These are phyloP conservation scores for Discostella stelligera DNA, from an alignment of 352 stramenopile species.

Conservation along the genomic window DNA sequence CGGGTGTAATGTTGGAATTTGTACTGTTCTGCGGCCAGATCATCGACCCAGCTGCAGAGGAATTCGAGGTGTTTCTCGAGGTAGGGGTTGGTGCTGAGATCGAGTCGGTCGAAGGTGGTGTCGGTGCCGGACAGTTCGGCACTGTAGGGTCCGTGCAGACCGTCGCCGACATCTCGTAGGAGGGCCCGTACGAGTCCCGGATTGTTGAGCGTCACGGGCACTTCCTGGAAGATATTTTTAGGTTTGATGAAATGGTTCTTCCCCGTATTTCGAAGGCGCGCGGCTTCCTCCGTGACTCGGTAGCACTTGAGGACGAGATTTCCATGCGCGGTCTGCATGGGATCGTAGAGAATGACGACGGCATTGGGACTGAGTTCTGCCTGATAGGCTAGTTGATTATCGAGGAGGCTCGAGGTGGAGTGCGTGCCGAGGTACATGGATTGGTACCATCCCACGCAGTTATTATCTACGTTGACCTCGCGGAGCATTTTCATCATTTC, in stretches of 20 bases:
- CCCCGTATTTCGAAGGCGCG: conserved; percentile 51
- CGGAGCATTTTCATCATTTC: conserved; percentile 99
- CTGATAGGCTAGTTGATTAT: conserved; percentile 96
- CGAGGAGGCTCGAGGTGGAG: conserved; percentile 90
- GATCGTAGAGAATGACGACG: conserved; percentile 98
- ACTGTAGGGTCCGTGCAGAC: conserved; percentile 41
- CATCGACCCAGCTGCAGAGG: conserved; percentile 95
- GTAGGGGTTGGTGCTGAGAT: conserved; percentile 94
- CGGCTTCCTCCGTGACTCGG: conserved; percentile 86
- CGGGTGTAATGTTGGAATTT: conserved; percentile 82
- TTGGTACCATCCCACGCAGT: conserved; percentile 98
- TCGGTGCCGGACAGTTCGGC: conserved; percentile 55
- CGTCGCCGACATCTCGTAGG: conserved; percentile 87
- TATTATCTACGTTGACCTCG: conserved; percentile 98
- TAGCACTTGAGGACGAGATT: conserved; percentile 93
- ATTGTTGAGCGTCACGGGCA: conserved; percentile 95
- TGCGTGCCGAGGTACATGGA: conserved; percentile 96
- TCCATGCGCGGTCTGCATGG: conserved; percentile 92
- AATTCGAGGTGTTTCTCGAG: conserved; percentile 98
- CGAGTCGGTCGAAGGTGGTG: conserved; percentile 92
- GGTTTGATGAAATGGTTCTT: conserved; percentile 89
- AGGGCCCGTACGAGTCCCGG: conserved; percentile 92
- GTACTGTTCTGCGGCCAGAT: conserved; percentile 92
- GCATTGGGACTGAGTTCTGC: conserved; percentile 94
- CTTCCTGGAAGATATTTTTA: conserved; percentile 94